Percentiles rank a stretch among this genome's conserved stretches.
phyloP scores from a whole-genome alignment of 331 rosid species.

The Malus hybrid region DNA sequence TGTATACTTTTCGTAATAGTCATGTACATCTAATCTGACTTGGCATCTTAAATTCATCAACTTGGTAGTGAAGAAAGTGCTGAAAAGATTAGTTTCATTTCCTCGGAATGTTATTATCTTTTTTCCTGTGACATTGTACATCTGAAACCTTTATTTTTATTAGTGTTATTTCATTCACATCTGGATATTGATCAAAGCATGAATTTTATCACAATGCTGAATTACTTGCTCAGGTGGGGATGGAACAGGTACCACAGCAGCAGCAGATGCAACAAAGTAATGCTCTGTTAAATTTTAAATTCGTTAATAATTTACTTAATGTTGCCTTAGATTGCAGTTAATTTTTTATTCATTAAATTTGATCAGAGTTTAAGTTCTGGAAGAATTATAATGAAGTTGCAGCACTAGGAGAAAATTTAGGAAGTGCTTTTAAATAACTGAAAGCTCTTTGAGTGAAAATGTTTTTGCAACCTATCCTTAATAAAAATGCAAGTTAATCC shows the following conservation, averaged over 20 bases:
- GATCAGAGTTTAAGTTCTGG: neutral
- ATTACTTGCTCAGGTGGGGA: slow-evolving; percentile 56
- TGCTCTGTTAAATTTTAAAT: neutral
- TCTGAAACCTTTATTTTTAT: neutral
- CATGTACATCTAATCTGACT: neutral
- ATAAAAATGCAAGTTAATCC: no score
- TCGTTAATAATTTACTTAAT: neutral
- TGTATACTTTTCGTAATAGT: neutral
- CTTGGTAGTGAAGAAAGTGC: neutral
- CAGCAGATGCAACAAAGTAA: slow-evolving; percentile 95
- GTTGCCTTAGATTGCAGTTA: neutral
- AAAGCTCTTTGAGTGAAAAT: no score
- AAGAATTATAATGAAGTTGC: neutral
- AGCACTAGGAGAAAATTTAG: neutral
- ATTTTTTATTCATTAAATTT: neutral
- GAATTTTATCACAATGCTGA: slow-evolving; percentile 9
- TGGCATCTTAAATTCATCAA: neutral
- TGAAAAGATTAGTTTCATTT: neutral
- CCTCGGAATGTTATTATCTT: neutral
- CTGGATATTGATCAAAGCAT: neutral
- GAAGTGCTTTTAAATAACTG: no score
- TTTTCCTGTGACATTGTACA: neutral
- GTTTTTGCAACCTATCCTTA: no score
- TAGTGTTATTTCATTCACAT: neutral
- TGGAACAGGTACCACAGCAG: slow-evolving; percentile 42